These are phyloP conservation scores for Amphicarpaea edgeworthii DNA, from an alignment of 306 rosid species.

Conservation along the genomic window DNA sequence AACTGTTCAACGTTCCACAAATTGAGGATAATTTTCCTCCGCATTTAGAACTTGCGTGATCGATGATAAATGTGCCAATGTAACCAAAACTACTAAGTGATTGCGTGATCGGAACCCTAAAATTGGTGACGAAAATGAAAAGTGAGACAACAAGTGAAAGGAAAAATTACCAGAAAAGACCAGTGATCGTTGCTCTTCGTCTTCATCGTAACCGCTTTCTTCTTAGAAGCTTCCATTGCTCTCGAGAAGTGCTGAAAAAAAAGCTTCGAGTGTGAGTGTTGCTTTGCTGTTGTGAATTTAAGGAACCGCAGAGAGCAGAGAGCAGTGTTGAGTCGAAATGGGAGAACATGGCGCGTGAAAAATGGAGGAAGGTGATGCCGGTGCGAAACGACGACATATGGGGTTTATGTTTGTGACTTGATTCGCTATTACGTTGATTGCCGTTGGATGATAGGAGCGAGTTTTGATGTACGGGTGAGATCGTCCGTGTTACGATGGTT, in stretches of 20 bases:
- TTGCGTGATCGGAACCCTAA: not conserved
- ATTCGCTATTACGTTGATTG: not conserved
- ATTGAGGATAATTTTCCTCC: not conserved
- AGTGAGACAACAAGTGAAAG: not conserved
- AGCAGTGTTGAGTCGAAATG: not conserved
- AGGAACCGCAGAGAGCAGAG: conserved; percentile 7
- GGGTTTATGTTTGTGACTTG: not conserved
- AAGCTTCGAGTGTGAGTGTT: not conserved
- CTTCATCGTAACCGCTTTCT: conserved; percentile 37
- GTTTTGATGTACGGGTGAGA: not conserved
- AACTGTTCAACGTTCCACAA: not conserved
- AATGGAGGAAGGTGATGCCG: not conserved
- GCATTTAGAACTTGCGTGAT: not conserved
- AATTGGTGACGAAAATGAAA: conserved; percentile 2
- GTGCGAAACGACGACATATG: conserved; percentile 29
- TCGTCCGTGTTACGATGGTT: conserved; percentile 1
- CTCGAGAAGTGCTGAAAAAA: not conserved
- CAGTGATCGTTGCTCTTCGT: conserved; percentile 61
- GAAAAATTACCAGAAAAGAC: conserved; percentile 72
- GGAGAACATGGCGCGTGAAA: conserved; percentile 16
- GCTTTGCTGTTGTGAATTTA: not conserved
- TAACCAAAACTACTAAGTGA: not conserved
- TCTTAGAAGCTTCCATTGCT: conserved; percentile 36
- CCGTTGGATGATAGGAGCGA: conserved; percentile 29
- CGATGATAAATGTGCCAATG: not conserved